phyloP scores from a whole-genome alignment of 164 flowering plant species.

The Kingdonia uniflora region DNA sequence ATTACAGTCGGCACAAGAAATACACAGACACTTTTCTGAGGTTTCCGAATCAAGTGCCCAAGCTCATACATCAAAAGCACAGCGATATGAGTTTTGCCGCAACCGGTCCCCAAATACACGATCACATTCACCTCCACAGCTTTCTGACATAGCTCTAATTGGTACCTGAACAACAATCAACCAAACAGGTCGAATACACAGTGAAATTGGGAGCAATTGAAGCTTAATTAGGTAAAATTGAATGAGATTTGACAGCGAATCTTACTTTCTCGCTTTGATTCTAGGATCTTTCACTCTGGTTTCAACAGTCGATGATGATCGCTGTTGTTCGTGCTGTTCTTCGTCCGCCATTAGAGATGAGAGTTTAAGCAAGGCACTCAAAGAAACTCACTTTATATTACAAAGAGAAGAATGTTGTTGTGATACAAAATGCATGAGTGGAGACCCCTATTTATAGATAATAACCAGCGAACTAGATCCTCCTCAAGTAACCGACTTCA shows the following conservation, averaged over 20 bases:
- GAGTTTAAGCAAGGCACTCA: too few relatives aligned
- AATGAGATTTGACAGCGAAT: background rate
- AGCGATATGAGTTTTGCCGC: constrained; percentile 93
- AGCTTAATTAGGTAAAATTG: too few relatives aligned
- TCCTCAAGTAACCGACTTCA: too few relatives aligned
- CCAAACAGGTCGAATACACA: background rate
- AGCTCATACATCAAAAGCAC: constrained; percentile 72
- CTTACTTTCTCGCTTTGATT: constrained; percentile 26
- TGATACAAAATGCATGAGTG: too few relatives aligned
- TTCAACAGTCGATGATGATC: too few relatives aligned
- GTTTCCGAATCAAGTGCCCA: constrained; percentile 59
- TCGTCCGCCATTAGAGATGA: too few relatives aligned
- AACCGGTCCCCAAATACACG: constrained; percentile 85
- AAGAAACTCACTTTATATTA: too few relatives aligned
- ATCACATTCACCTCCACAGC: constrained; percentile 75
- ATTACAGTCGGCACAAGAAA: constrained; percentile 90
- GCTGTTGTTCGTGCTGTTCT: too few relatives aligned
- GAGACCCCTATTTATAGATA: too few relatives aligned
- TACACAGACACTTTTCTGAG: constrained; percentile 56
- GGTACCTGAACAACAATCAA: constrained; percentile 44
- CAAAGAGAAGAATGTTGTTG: too few relatives aligned
- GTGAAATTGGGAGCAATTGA: too few relatives aligned
- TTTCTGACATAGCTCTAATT: constrained; percentile 60
- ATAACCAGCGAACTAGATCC: too few relatives aligned
- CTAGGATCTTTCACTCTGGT: constrained; percentile 22